Evolutionary conservation across 768 basidiomycete genomes (phyloP), one percentile per base, ranked within the genome.

Genomic region (Pisolithus tinctorius): DNA sequence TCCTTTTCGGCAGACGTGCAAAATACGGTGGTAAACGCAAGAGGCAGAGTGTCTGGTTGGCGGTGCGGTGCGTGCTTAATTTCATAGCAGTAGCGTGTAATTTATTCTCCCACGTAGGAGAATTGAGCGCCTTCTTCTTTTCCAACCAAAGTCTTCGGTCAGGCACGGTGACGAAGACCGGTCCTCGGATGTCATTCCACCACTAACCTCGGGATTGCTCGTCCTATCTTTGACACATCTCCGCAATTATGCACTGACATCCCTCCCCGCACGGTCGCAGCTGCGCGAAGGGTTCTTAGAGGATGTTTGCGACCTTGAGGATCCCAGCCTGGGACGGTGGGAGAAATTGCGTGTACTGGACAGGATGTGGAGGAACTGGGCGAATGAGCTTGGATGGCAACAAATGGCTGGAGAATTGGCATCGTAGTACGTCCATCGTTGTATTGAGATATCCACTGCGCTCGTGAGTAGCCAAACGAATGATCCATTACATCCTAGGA

Each of bases 311-410:
- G 85, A 92, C 66, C 65, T 97, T 48, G 92, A 93, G 65, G 81
- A 91, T 60, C 82, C 86, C 1, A 71, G 71, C 55, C 63, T 94
- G 47, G 78, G 78, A 7, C 71, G 82, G 49, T 73, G 74, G 44
- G 88, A 88, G 60, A 93, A 94, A 70, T 63, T 90, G 62, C 70
- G 75, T 43, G 85, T 93, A 2, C 72, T 95, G 4, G 82, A 92
- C 45, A 70, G 90, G 62, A 92, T 95, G 82, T 92, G 93, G 90
- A 80, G 86, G 59, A 82, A 81, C 50, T 97, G 92, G 91, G 86
- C 86, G 0, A 67, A 59, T 6, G 70, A 73, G n/a, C 72, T 88
- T 17, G 83, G 79, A 17, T 93, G 83, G 87, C 69, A 67, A 20
- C 56, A 61, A 20, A 48, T 63, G 14, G 69, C 59, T 3, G 63